phyloP scores from a whole-genome alignment of 2,329 filamentous ascomycete genomes.

The Calonectria crousiana region DNA sequence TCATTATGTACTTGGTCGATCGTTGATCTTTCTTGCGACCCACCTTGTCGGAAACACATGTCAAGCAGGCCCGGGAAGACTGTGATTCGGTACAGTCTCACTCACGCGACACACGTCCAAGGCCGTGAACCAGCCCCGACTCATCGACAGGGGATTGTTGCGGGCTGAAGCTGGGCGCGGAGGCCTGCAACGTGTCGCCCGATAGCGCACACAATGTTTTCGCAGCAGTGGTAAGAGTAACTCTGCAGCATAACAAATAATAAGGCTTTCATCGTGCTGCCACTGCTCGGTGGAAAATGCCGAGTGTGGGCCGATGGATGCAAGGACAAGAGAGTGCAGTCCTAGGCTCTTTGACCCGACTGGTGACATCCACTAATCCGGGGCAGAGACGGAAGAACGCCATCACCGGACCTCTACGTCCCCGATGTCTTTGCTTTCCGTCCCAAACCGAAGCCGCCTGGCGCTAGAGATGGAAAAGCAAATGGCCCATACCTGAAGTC shows the following conservation, averaged over 20 bases:
- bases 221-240: background rate
- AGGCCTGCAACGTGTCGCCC: slow-evolving; percentile 18
- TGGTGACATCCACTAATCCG: slow-evolving; percentile 16
- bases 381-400: slow-evolving; percentile 9
- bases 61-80: background rate
- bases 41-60: slow-evolving; percentile 25
- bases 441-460: background rate
- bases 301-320: slow-evolving; percentile 19
- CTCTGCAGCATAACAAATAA: background rate
- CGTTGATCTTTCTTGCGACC: slow-evolving; percentile 5
- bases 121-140: background rate
- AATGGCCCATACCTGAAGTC: background rate
- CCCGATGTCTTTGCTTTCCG: background rate
- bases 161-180: background rate
- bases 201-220: background rate
- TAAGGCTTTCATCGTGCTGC: background rate
- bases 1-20: background rate
- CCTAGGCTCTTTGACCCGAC: background rate
- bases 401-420: background rate
- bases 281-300: slow-evolving; percentile 19
- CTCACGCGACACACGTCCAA: slow-evolving; percentile 19
- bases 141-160: background rate
- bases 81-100: slow-evolving; percentile 10
- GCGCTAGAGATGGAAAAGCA: slow-evolving; percentile 1
- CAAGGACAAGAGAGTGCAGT: slow-evolving; percentile 11